Evolutionary conservation across 2,329 filamentous ascomycete genomes (phyloP), one percentile per base, ranked within the genome.

Genomic region (Aspergillus floridensis): DNA sequence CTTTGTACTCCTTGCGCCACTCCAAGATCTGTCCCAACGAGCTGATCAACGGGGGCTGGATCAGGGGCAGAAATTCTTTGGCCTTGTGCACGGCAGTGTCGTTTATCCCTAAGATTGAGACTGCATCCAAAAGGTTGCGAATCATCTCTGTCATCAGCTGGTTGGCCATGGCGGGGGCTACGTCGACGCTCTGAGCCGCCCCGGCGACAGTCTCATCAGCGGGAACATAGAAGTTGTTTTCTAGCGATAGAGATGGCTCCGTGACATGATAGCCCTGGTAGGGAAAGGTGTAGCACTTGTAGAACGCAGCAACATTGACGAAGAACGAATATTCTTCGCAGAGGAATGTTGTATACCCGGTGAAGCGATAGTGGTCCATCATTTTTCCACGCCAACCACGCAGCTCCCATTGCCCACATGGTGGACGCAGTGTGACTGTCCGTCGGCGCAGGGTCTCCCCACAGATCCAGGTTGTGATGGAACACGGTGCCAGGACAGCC

Each of bases 351-450:
- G 53, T 55, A 21, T 59, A 32, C 8, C 50, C 50, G 4, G 57
- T 54, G 46, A 59, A 59, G 14, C 26, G 57, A 38, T 59, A 59
- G 21, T 59, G 51, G 4, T 59, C 57, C 11, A 54, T 54, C 10
- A 59, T 16, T 10, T 10, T 59, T 51, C 14, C 41, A 49, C 12
- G 46, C 35, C 8, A 59, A 31, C 51, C 57, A 59, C 2, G 57
- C 50, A 7, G 50, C 57, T 2, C 57, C 57, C 57, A 58, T 58
- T 8, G 57, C 51, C 57, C 57, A 58, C 50, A 58, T 58, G 29
- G 38, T 54, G 5, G 50, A 54, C 7, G 57, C 46, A 24, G 57
- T 58, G 16, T 54, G 50, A 46, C 55, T 58, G 29, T 58, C 57
- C 19, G 52, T 44, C 1, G 57, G 57, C 4, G 57, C 57, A 5